Conservation (phyloP, 371 early-diverging fungal species). For the Mortierella sp. region DNA sequence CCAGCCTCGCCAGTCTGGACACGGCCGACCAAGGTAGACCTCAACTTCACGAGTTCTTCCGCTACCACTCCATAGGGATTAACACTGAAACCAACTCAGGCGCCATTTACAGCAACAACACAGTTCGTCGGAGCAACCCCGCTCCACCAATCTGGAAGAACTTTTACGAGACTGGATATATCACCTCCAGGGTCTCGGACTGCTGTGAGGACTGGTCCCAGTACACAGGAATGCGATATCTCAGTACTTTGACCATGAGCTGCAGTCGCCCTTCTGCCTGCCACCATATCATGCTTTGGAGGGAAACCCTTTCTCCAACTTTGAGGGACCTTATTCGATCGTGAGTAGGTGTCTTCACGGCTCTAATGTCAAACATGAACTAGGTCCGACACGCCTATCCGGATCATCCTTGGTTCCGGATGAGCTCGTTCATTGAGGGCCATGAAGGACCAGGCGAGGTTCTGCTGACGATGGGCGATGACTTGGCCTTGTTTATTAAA, state of each 20-base stretch:
- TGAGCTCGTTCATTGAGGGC: constrained; percentile 56
- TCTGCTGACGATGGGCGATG: constrained; percentile 53
- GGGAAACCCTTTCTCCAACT: constrained; percentile 58
- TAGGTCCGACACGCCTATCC: constrained; percentile 45
- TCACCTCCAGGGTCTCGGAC: constrained; percentile 56
- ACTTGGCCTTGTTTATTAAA: constrained; percentile 51
- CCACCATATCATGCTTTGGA: constrained; percentile 56
- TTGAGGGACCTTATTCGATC: constrained; percentile 60
- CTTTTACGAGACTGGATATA: constrained; percentile 57
- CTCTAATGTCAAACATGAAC: constrained; percentile 56
- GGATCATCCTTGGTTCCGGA: constrained; percentile 57
- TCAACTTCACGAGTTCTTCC: constrained; percentile 55
- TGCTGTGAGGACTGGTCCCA: constrained; percentile 60
- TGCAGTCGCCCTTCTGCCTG: constrained; percentile 58
- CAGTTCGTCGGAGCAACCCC: constrained; percentile 17
- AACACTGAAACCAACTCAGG: constrained; percentile 58
- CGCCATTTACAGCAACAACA: constrained; percentile 51
- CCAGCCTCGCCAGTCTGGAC: constrained; percentile 30
- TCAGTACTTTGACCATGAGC: constrained; percentile 58
- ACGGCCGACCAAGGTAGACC: constrained; percentile 17
- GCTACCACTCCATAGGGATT: constrained; percentile 57
- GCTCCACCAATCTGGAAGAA: constrained; percentile 59
- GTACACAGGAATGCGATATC: constrained; percentile 37
- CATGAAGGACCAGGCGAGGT: constrained; percentile 64
- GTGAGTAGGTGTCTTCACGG: constrained; percentile 57